Base-by-base conservation (phyloP, 2,329 filamentous ascomycete genomes). In the Endothia cerciana region DNA sequence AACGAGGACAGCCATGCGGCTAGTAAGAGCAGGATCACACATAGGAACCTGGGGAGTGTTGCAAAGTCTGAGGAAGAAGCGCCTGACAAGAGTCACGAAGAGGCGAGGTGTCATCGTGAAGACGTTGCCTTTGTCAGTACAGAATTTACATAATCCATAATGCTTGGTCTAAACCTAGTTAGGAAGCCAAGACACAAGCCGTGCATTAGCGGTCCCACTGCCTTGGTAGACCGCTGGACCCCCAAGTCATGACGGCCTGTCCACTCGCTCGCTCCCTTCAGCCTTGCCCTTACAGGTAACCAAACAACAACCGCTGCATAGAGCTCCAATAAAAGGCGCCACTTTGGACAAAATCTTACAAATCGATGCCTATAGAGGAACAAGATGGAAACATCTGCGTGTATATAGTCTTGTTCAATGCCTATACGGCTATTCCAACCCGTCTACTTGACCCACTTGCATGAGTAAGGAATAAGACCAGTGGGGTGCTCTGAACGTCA, bases 141-240 rank as follows among this genome's bases (percentile, higher is more conserved):
- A 6, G 22, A 10, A 25, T 13, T 51, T 51, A 58, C 57, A 58
- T 64, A 45, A 49, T 28, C 47, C 47, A 60, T 41, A 17, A 5
- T 22, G 7, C 25, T 38, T 17, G 13, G 5, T 10, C 60, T 61
- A 68, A 65, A 63, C 70, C 66, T 45, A 64, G 68, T 65, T 38
- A 60, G 68, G 72, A 51, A 68, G 70, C 70, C 69, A 72, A 74
- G 70, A 71, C 41, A 65, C 72, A 74, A 49, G 41, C 60, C 62
- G 62, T 69, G 71, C 72, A 72, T 69, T n/a, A 59, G 65, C 36
- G 33, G 60, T 51, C 47, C 64, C 65, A 58, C 43, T 13, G n/a
- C 51, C 11, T 57, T 25, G 60, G 53, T 30, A 28, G 17, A n/a
- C 8, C 10, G 45, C 36, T 28, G n/a, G 30, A 33, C 28, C 3